Evolutionary conservation across 2,329 filamentous ascomycete species (phyloP).

Genomic region (Fusarium xyrophilum): DNA sequence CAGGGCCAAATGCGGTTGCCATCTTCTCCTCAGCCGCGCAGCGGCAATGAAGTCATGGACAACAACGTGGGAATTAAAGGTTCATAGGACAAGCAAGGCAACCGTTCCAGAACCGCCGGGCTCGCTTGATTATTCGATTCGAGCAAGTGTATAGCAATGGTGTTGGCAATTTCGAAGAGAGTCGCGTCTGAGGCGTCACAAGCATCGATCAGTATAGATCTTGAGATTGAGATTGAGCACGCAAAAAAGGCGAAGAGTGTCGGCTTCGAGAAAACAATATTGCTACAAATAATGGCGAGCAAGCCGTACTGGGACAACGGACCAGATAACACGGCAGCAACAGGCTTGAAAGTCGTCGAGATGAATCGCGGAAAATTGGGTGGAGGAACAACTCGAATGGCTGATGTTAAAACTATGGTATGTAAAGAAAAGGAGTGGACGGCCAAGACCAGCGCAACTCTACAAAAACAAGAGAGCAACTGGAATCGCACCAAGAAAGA

Average conservation of each 20-base stretch:
- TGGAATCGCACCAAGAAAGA: slow-evolving; percentile 62
- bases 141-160: slow-evolving; percentile 2
- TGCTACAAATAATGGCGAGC: slow-evolving; percentile 12
- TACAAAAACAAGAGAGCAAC: slow-evolving; percentile 54
- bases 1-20: slow-evolving; percentile 51
- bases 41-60: slow-evolving; percentile 55
- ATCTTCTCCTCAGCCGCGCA: slow-evolving; percentile 56
- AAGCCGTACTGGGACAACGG: slow-evolving; percentile 26
- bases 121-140: slow-evolving; percentile 17
- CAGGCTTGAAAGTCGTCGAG: slow-evolving; percentile 30
- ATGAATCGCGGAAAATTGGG: slow-evolving; percentile 36
- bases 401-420: slow-evolving; percentile 35
- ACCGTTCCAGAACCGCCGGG: slow-evolving; percentile 3
- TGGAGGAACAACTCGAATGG: slow-evolving; percentile 36
- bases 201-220: slow-evolving; percentile 33
- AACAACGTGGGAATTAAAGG: slow-evolving; percentile 46
- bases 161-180: slow-evolving; percentile 3
- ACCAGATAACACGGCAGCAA: slow-evolving; percentile 34
- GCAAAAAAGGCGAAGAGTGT: slow-evolving; percentile 13
- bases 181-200: slow-evolving; percentile 27
- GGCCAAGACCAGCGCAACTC: slow-evolving; percentile 65
- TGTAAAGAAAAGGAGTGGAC: slow-evolving; percentile 61
- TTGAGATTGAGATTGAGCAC: slow-evolving; percentile 14
- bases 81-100: slow-evolving; percentile 49
- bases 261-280: slow-evolving; percentile 12